Conservation (phyloP, 2,329 filamentous ascomycete genomes). For the Thyridium curvatum region DNA sequence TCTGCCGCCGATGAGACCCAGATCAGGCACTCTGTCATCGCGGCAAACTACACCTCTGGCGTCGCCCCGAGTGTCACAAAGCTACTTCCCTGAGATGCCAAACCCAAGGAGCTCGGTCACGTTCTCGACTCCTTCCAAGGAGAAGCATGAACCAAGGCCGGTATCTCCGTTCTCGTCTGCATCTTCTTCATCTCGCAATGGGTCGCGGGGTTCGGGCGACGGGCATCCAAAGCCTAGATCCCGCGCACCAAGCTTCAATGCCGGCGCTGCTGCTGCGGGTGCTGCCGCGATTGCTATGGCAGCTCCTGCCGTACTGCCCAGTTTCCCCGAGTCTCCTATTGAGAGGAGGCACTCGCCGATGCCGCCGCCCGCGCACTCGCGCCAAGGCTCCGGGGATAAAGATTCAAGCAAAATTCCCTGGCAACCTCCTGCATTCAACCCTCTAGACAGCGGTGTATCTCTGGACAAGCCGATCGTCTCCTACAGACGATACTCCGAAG, state of each 20-base stretch:
- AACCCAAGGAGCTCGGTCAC: constrained; percentile 10
- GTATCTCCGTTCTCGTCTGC: constrained; percentile 19
- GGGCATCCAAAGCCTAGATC: constrained; percentile 13
- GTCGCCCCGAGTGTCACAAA: constrained; percentile 16
- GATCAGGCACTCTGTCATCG: constrained; percentile 19
- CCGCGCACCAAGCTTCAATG: constrained; percentile 19
- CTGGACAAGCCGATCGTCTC: constrained; percentile 35
- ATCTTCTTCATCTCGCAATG: constrained; percentile 17
- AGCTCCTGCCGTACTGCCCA: constrained; percentile 3
- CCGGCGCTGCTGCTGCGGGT: constrained; percentile 10
- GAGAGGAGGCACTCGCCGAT: constrained; percentile 15
- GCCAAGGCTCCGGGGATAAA: constrained; percentile 14
- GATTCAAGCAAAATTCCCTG: constrained; percentile 26
- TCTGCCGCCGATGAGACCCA: constrained; percentile 6
- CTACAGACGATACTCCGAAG: constrained; percentile 50
- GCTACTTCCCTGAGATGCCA: constrained; percentile 8
- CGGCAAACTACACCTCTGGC: constrained; percentile 26
- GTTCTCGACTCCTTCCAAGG: neutral
- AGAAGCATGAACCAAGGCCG: constrained; percentile 11
- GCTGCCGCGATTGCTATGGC: constrained; percentile 12
- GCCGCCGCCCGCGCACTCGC: constrained; percentile 11
- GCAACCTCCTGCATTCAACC: constrained; percentile 40
- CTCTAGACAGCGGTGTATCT: constrained; percentile 22
- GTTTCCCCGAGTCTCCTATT: constrained; percentile 3
- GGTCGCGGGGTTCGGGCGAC: neutral